These are phyloP conservation scores for Ceratocystis lukuohia DNA, from an alignment of 2,329 filamentous ascomycete genomes.

Conservation along the genomic window DNA sequence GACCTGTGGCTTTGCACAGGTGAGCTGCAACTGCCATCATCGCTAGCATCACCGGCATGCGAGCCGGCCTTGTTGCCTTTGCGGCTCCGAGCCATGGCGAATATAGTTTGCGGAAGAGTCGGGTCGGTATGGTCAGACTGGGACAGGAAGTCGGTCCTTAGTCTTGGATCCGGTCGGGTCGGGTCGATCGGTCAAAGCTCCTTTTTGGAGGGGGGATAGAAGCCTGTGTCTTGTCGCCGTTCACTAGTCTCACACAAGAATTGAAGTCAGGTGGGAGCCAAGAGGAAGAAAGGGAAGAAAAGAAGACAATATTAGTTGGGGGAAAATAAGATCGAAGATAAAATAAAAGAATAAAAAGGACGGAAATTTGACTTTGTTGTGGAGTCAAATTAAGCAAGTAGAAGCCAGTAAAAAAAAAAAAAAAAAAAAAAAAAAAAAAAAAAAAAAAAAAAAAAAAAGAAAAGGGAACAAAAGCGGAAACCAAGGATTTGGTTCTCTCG, in stretches of 20 bases:
- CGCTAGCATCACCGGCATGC: constrained; percentile 47
- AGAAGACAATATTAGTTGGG: neutral
- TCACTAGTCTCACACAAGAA: neutral
- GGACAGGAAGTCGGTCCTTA: neutral
- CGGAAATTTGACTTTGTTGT: neutral
- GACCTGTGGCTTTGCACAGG: neutral
- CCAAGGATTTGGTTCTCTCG: neutral
- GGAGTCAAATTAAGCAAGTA: neutral
- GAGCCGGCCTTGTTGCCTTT: constrained; percentile 56
- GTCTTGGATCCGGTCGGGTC: neutral
- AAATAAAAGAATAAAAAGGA: neutral
- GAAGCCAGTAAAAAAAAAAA: neutral
- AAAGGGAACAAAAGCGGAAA: neutral
- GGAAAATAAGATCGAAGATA: neutral
- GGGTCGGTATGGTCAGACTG: neutral
- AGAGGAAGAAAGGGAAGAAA: neutral
- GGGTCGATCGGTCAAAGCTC: neutral
- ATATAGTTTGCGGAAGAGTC: neutral
- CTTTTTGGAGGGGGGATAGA: neutral
- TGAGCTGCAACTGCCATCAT: constrained; percentile 30
- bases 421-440: neutral
- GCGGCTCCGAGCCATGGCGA: constrained; percentile 23
- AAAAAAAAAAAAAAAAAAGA: neutral
- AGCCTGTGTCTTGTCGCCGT: neutral
- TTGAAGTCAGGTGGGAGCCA: neutral